Percentiles rank a stretch among this genome's conserved stretches.
phyloP scores from a whole-genome alignment of 805 yeast species.

The Myxozyma sirexii region DNA sequence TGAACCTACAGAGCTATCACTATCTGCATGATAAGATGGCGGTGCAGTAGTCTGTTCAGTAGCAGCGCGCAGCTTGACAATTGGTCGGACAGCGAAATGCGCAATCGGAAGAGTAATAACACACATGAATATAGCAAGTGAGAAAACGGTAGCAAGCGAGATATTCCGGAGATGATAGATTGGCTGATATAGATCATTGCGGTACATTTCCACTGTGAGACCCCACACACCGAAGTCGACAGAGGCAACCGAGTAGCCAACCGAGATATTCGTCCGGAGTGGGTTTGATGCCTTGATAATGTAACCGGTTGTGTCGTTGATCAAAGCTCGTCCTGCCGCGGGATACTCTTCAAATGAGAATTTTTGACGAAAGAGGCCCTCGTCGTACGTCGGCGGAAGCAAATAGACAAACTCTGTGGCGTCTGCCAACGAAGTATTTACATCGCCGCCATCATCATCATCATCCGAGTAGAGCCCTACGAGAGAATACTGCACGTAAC shows the following conservation, averaged over 20 bases:
- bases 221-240: slow-evolving; percentile 62
- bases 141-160: slow-evolving; percentile 76
- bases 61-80: slow-evolving; percentile 74
- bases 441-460: background rate
- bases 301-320: slow-evolving; percentile 50
- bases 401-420: slow-evolving; percentile 25
- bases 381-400: slow-evolving; percentile 21
- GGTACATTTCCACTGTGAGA: slow-evolving; percentile 69
- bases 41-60: slow-evolving; percentile 61
- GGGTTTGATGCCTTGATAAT: slow-evolving; percentile 46
- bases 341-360: slow-evolving; percentile 38
- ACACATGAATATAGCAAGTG: slow-evolving; percentile 73
- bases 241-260: slow-evolving; percentile 57
- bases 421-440: slow-evolving; percentile 1
- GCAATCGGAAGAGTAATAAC: slow-evolving; percentile 80
- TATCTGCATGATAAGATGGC: slow-evolving; percentile 10
- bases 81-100: slow-evolving; percentile 82
- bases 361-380: slow-evolving; percentile 21
- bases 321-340: slow-evolving; percentile 44
- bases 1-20: background rate
- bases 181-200: slow-evolving; percentile 63
- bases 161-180: slow-evolving; percentile 63
- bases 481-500: slow-evolving; percentile 35
- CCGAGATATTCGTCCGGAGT: slow-evolving; percentile 50
- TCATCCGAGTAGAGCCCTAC: slow-evolving; percentile 26